Base-by-base conservation (phyloP, 495 filamentous ascomycete genomes). In the Hypoxylon trugodes region DNA sequence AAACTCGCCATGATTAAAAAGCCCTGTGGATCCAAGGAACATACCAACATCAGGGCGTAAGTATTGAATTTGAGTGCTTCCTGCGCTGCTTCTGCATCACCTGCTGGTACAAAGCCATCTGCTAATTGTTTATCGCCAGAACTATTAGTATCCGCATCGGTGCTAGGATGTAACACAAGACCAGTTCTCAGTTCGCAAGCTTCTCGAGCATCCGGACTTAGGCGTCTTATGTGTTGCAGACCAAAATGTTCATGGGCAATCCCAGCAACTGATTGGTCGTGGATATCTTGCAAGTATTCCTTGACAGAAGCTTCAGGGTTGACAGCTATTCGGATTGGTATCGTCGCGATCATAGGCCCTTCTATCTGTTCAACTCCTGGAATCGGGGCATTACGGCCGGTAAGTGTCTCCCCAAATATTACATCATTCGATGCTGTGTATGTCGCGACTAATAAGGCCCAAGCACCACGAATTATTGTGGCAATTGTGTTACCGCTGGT, bases 21-120 rank as follows among this genome's bases (percentile, higher is more conserved):
- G 0, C 86, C 84, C 16, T 76, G 74, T 15, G 81, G 76, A 48
- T 78, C 76, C 5, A 90, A 74, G 7, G 81, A 81, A 68, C 84
- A 88, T 7, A 81, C 84, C 33, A 89, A 69, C 83, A 89, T 90
- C 9, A 90, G 73, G 2, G 83, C 82, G 65, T 90, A 89, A 0
- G 86, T 83, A 55, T 88, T 89, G 71, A 90, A 90, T 56, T 88
- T 83, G 18, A 89, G 77, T 0, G 86, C 86, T 63, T 88, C 86
- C 15, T 79, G 78, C 0, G 83, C 86, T 3, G 84, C 84, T 62
- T 87, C 87, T 0, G 60, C 64, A 35, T 77, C 76, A 4, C 74
- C 76, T 2, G 77, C 84, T 1, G 79, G 71, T 0, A 78, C 72
- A 36, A 87, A 83, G 0, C 84, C 79, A 30, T 62, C 84, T 51